These are phyloP conservation scores for Phialophora tarda DNA, from an alignment of 2,329 filamentous ascomycete genomes.

Conservation along the genomic window DNA sequence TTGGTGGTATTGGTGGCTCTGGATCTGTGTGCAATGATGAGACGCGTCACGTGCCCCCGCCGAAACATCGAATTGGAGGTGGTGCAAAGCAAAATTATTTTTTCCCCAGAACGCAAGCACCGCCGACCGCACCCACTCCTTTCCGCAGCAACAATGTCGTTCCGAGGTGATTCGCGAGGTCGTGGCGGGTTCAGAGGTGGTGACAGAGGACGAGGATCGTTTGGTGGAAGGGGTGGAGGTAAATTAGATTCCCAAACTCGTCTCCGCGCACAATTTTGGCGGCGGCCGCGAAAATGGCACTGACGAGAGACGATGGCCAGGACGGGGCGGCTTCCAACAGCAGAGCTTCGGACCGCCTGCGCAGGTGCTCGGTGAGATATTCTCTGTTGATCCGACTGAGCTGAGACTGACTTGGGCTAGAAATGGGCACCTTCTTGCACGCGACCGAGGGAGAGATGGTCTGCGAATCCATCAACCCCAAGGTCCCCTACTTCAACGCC, in stretches of 20 bases:
- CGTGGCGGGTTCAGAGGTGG: constrained; percentile 57
- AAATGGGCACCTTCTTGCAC: constrained; percentile 94
- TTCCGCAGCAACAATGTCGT: constrained; percentile 61
- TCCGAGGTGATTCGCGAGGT: constrained; percentile 63
- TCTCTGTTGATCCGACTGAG: constrained; percentile 19
- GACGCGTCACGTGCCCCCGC: constrained; percentile 28
- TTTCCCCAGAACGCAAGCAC: constrained; percentile 19
- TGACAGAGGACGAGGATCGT: constrained; percentile 59
- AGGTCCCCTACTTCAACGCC: constrained; percentile 98
- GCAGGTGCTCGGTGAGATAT: constrained; percentile 60
- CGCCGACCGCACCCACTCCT: constrained; percentile 21
- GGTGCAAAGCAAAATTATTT: constrained; percentile 27
- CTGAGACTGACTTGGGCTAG: constrained; percentile 54
- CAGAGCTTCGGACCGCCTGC: constrained; percentile 68
- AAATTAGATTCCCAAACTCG: constrained; percentile 43
- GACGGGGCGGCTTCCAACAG: constrained; percentile 66
- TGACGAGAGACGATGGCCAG: constrained; percentile 35
- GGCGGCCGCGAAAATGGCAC: constrained; percentile 32
- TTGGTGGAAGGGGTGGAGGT: constrained; percentile 51
- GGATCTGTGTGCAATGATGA: background rate
- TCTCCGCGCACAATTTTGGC: constrained; percentile 35
- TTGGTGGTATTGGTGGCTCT: background rate
- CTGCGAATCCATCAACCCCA: constrained; percentile 91
- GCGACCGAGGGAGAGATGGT: constrained; percentile 97
- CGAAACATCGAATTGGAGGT: constrained; percentile 23